Conservation (phyloP, 805 yeast genomes). For the Saccharomycopsis sp. region DNA sequence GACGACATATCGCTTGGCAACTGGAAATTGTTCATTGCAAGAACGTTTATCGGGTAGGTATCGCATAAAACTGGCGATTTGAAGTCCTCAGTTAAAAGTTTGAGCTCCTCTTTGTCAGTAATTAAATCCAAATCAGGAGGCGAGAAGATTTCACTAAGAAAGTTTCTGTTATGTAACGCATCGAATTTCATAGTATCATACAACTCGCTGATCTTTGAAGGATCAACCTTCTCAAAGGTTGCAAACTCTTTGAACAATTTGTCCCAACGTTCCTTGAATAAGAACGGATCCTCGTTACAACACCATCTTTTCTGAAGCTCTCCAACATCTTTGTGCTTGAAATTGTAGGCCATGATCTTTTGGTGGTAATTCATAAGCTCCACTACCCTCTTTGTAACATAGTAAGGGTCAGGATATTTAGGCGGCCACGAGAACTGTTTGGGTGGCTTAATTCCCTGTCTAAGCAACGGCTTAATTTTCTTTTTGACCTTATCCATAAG, state of each 20-base stretch:
- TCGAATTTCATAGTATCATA: slow-evolving; percentile 99
- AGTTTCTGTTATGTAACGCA: slow-evolving; percentile 90
- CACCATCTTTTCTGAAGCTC: slow-evolving; percentile 84
- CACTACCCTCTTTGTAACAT: slow-evolving; percentile 88
- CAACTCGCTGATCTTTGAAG: slow-evolving; percentile 90
- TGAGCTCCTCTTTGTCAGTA: slow-evolving; percentile 36
- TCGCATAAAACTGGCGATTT: slow-evolving; percentile 53
- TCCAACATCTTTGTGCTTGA: slow-evolving; percentile 52
- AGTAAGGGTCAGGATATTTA: slow-evolving; percentile 94
- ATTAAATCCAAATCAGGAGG: slow-evolving; percentile 36
- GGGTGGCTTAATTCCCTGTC: slow-evolving; percentile 96
- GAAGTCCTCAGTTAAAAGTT: slow-evolving; percentile 28
- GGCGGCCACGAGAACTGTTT: slow-evolving; percentile 99
- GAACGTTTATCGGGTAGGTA: slow-evolving; percentile 64
- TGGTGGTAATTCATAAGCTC: slow-evolving; percentile 92
- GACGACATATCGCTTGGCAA: slow-evolving; percentile 37
- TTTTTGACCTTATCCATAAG: slow-evolving; percentile 96
- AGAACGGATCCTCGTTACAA: slow-evolving; percentile 87
- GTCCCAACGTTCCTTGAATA: slow-evolving; percentile 96
- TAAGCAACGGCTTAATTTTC: slow-evolving; percentile 84
- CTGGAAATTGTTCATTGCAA: slow-evolving; percentile 72
- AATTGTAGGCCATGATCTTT: slow-evolving; percentile 74
- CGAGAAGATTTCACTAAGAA: slow-evolving; percentile 74
- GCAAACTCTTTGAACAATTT: slow-evolving; percentile 88
- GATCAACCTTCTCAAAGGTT: slow-evolving; percentile 93